These are phyloP conservation scores for Rutstroemia sp. DNA, from an alignment of 2,329 filamentous ascomycete genomes.

Conservation along the genomic window DNA sequence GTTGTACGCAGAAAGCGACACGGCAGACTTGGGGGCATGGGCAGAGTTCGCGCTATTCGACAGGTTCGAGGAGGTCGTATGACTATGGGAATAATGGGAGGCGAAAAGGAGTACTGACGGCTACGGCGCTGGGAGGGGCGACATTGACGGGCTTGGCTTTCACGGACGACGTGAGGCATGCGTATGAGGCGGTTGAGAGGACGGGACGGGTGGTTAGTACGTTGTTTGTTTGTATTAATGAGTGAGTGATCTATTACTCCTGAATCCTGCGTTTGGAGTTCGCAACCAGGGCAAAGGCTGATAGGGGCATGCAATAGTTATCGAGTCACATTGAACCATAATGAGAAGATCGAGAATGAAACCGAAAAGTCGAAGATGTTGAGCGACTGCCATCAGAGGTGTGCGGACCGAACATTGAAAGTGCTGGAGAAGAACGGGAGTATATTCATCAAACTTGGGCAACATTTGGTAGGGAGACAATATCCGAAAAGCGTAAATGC, in stretches of 20 bases:
- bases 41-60: conserved; percentile 2
- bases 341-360: conserved; percentile 53
- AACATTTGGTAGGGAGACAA: conserved; percentile 61
- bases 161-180: conserved; percentile 65
- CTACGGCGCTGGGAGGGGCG: conserved; percentile 20
- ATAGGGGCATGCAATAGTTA: conserved; percentile 51
- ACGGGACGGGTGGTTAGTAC: conserved; percentile 71
- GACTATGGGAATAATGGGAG: background rate
- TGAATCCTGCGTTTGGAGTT: background rate
- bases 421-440: conserved; percentile 94
- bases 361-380: conserved; percentile 61
- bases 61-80: conserved; percentile 5
- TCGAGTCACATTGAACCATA: conserved; percentile 69
- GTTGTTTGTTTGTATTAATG: conserved; percentile 77
- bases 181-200: conserved; percentile 67
- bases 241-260: conserved; percentile 47
- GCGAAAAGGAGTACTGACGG: conserved; percentile 8
- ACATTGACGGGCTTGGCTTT: conserved; percentile 39
- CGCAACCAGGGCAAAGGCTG: background rate
- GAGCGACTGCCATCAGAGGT: conserved; percentile 83
- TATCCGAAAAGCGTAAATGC: too few relatives aligned
- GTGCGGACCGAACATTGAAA: conserved; percentile 76
- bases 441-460: conserved; percentile 96
- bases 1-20: conserved; percentile 13
- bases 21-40: background rate